Evolutionary conservation across 441 rosid species (phyloP).

Genomic region (Brassica balearica): DNA sequence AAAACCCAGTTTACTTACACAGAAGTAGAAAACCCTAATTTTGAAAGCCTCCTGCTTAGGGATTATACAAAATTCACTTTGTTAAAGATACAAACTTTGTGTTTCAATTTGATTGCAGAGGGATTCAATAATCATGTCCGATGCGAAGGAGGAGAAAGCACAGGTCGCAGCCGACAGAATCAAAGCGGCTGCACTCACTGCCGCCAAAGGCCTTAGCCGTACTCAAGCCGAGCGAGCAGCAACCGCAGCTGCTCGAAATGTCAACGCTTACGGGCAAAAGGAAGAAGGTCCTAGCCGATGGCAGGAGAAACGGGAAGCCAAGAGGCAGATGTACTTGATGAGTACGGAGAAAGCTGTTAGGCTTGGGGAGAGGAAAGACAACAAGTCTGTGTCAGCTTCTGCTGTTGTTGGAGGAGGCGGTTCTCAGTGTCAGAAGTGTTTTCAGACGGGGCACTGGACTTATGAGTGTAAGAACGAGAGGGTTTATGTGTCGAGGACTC

Average conservation of each 20-base stretch:
- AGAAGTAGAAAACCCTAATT: not conserved
- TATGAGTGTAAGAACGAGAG: conserved; percentile 93
- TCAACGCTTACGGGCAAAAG: conserved; percentile 97
- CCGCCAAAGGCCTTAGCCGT: conserved; percentile 91
- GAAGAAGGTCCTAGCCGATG: conserved; percentile 99
- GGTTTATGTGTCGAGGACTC: conserved; percentile 89
- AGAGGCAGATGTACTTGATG: conserved; percentile 78
- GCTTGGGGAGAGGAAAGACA: conserved; percentile 95
- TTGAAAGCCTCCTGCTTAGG: not conserved
- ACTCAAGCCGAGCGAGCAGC: conserved; percentile 99
- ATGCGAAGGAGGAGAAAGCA: conserved; percentile 83
- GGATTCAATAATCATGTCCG: conserved; percentile 51
- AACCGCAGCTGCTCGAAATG: conserved; percentile 89
- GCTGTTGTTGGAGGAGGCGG: conserved; percentile 50
- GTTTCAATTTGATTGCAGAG: not conserved
- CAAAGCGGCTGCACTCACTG: conserved; percentile 87
- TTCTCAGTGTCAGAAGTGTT: conserved; percentile 90
- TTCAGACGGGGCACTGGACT: conserved; percentile 92
- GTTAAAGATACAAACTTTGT: no score
- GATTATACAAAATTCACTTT: not conserved
- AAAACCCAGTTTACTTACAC: not conserved
- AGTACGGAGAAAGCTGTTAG: conserved; percentile 94
- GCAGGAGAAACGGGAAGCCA: conserved; percentile 4
- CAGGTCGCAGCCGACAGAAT: conserved; percentile 91
- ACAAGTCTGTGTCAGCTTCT: conserved; percentile 52